Conservation (phyloP, 2,329 filamentous ascomycete genomes). For the Elsinoe australis region DNA sequence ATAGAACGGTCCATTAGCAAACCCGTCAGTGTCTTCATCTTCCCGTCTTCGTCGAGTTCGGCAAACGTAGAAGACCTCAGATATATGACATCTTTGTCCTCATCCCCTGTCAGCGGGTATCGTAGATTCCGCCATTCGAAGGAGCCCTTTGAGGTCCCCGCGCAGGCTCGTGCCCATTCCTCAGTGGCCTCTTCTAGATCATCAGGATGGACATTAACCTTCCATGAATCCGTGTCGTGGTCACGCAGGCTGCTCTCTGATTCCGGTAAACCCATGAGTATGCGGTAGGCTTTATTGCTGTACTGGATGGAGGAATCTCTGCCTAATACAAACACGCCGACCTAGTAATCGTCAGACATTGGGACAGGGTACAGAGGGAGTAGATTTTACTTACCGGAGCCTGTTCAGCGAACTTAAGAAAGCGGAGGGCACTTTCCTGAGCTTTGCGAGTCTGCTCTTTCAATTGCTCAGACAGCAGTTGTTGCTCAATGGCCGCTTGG, state of each 20-base stretch:
- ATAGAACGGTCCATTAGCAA: conserved; percentile 40
- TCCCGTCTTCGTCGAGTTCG: conserved; percentile 28
- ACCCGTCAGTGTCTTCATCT: conserved; percentile 34
- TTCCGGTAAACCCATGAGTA: conserved; percentile 18
- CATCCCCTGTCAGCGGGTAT: no score
- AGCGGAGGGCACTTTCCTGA: not conserved
- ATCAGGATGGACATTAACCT: conserved; percentile 18
- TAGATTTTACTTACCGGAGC: not conserved
- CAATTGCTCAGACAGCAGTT: conserved; percentile 18
- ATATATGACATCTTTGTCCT: conserved; percentile 20
- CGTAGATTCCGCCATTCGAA: conserved; percentile 20
- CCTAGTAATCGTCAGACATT: not conserved
- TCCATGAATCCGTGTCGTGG: conserved; percentile 17
- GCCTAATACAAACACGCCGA: conserved; percentile 22
- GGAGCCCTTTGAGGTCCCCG: not conserved
- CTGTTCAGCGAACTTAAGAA: conserved; percentile 10
- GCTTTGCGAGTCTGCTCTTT: conserved; percentile 4
- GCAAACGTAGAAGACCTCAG: conserved; percentile 23
- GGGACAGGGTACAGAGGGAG: not conserved
- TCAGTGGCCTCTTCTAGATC: not conserved
- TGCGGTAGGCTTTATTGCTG: conserved; percentile 23
- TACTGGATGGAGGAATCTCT: conserved; percentile 20
- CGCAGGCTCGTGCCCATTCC: not conserved
- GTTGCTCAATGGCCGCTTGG: conserved; percentile 16
- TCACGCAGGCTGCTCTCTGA: conserved; percentile 14